Evolutionary conservation across 306 rosid genomes (phyloP).

Genomic region (Adenanthera pavonina): DNA sequence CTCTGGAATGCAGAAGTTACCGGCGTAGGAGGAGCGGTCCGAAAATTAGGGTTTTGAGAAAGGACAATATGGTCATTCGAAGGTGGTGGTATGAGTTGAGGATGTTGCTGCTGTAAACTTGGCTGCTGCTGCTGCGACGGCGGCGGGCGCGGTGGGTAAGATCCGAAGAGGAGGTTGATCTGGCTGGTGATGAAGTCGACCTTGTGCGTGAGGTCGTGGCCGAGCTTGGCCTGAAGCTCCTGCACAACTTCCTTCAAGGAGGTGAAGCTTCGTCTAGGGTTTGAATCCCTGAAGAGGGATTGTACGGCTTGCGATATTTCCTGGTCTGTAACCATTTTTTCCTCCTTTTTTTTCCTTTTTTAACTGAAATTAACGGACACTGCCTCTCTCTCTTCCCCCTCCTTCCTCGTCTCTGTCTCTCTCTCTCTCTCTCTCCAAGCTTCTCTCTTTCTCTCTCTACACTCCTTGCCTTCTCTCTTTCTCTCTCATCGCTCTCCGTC

Average conservation of each 20-base stretch:
- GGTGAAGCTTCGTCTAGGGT: slow-evolving; percentile 50
- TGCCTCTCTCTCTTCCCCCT: not conserved
- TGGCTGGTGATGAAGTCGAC: slow-evolving; percentile 65
- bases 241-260: slow-evolving; percentile 66
- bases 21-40: slow-evolving; percentile 38
- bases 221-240: slow-evolving; percentile 71
- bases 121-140: slow-evolving; percentile 16
- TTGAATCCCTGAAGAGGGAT: slow-evolving; percentile 55
- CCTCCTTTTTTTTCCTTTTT: not conserved
- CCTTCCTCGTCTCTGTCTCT: slow-evolving; percentile 1
- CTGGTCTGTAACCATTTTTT: slow-evolving; percentile 66
- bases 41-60: slow-evolving; percentile 70
- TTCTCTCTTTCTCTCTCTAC: slow-evolving; percentile 44
- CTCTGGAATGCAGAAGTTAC: slow-evolving; percentile 53
- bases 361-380: slow-evolving; percentile 50
- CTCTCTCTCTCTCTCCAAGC: slow-evolving; percentile 27
- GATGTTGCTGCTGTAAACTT: slow-evolving; percentile 28
- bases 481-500: slow-evolving; percentile 4
- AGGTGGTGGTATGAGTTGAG: slow-evolving; percentile 7
- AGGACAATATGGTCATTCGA: slow-evolving; percentile 61
- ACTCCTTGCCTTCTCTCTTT: slow-evolving; percentile 40
- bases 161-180: slow-evolving; percentile 59
- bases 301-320: slow-evolving; percentile 69
- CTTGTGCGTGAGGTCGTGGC: slow-evolving; percentile 71
- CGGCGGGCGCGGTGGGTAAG: slow-evolving; percentile 37